phyloP scores from a whole-genome alignment of 2,329 filamentous ascomycete species.

The Fusarium agapanthi region DNA sequence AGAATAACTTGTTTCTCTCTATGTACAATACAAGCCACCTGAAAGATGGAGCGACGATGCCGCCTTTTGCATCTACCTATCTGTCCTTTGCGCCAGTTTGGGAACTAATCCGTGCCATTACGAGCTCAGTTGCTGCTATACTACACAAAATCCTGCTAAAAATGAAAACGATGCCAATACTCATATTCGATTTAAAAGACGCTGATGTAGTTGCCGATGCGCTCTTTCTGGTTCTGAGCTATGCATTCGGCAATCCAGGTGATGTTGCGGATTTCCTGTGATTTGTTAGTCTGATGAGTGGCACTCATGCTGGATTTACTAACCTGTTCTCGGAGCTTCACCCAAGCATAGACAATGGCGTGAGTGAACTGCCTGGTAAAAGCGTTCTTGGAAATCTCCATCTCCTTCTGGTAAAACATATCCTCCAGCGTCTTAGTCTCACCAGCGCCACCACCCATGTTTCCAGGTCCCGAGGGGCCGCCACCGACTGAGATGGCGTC shows the following conservation, averaged over 20 bases:
- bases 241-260: slow-evolving; percentile 99
- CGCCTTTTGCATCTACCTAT: slow-evolving; percentile 41
- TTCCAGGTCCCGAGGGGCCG: slow-evolving; percentile 76
- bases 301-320: slow-evolving; percentile 43
- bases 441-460: slow-evolving; percentile 81
- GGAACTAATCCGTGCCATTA: slow-evolving; percentile 49
- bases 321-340: slow-evolving; percentile 97
- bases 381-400: slow-evolving; percentile 95
- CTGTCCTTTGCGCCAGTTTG: slow-evolving; percentile 46
- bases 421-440: slow-evolving; percentile 94
- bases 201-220: slow-evolving; percentile 98
- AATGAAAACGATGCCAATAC: slow-evolving; percentile 34
- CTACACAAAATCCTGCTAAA: slow-evolving; percentile 53
- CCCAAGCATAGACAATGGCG: slow-evolving; percentile 96
- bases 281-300: slow-evolving; percentile 42
- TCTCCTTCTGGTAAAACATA: slow-evolving; percentile 99
- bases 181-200: slow-evolving; percentile 73
- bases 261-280: slow-evolving; percentile 97
- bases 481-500: slow-evolving; percentile 85
- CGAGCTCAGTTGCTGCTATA: slow-evolving; percentile 51
- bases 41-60: slow-evolving; percentile 42
- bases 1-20: slow-evolving; percentile 55
- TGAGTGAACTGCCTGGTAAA: slow-evolving; percentile 97
- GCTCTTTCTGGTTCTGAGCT: slow-evolving; percentile 99
- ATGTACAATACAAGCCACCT: slow-evolving; percentile 59